Evolutionary conservation across 768 basidiomycete species (phyloP), one percentile per base, ranked within the genome.

Genomic region (Hygrophorus russula): DNA sequence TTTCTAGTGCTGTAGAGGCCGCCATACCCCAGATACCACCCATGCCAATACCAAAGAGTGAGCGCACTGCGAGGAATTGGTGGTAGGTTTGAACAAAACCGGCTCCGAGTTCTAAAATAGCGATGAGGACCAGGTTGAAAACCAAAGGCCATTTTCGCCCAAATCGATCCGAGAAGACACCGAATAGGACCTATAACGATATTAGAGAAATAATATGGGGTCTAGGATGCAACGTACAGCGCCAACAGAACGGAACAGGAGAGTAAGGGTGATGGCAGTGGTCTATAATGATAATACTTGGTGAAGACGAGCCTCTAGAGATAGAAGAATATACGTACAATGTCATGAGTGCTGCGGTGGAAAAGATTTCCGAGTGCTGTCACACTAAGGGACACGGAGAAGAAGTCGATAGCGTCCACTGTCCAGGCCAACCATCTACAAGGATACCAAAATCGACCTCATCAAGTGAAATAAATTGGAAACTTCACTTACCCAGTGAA

Each of bases 71-170:
- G 18, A 97, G 74, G 66, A 98, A 98, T 48, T 82, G 70, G 0
- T 47, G 27, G 63, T 76, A 97, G 0, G 80, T 88, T 13, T 80
- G 69, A 34, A 80, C 78, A 61, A 93, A 97, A 19, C 86, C 81
- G 1, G 79, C 78, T 0, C 79, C 85, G 15, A 96, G 74, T 54
- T 91, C 79, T 41, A 96, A 74, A 4, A 72, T 57, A 11, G 74
- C 69, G 48, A 89, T 74, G 36, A 92, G 56, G 18, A 88, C 36
- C 17, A 93, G 69, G 57, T 91, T 92, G 49, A 53, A 49, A 19
- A 94, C 77, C 4, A 93, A 69, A 3, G 91, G 91, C 91, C 91
- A 98, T 69, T 93, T 94, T 20, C 93, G 75, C 3, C 93, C 93
- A 58, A 69, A 94, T 3, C 93, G 76, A 58, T 96, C 93, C 1